Evolutionary conservation across 306 rosid species (phyloP).

Genomic region (Pachyrhizus erosus): DNA sequence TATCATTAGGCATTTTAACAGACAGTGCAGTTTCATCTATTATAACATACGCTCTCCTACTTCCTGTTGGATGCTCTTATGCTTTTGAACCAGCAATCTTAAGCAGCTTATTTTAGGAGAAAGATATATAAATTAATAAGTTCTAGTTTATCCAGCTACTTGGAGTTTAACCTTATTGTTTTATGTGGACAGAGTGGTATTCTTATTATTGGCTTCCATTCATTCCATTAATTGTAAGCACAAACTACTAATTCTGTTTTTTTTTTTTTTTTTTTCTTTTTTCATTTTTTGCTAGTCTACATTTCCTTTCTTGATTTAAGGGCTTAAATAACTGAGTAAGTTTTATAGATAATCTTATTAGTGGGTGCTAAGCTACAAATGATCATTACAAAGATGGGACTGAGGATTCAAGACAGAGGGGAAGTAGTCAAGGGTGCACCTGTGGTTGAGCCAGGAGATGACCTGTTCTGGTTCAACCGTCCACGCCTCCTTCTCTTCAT

Average conservation of each 20-base stretch:
- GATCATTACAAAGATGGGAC: constrained; percentile 75
- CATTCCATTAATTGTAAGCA: constrained; percentile 75
- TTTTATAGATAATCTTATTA: constrained; percentile 64
- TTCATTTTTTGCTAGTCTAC: not conserved
- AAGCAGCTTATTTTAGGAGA: not conserved
- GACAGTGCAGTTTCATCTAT: not conserved
- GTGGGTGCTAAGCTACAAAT: constrained; percentile 82
- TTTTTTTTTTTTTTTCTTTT: not conserved
- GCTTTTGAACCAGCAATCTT: not conserved
- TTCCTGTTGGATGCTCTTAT: no score
- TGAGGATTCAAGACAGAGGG: constrained; percentile 71
- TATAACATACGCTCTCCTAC: not conserved
- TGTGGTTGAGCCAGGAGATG: constrained; percentile 75
- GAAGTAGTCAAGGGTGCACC: constrained; percentile 80
- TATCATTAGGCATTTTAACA: not conserved
- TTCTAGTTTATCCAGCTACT: not conserved
- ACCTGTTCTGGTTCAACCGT: constrained; percentile 76
- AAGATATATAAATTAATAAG: not conserved
- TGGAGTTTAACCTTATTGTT: not conserved
- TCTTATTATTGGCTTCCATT: constrained; percentile 81
- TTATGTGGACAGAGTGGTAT: constrained; percentile 64
- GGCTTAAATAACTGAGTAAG: not conserved
- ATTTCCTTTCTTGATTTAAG: not conserved
- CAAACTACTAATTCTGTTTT: not conserved
- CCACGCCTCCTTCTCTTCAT: constrained; percentile 67